phyloP scores from a whole-genome alignment of 2,329 filamentous ascomycete species.

The Hirsutella rhossiliensis region DNA sequence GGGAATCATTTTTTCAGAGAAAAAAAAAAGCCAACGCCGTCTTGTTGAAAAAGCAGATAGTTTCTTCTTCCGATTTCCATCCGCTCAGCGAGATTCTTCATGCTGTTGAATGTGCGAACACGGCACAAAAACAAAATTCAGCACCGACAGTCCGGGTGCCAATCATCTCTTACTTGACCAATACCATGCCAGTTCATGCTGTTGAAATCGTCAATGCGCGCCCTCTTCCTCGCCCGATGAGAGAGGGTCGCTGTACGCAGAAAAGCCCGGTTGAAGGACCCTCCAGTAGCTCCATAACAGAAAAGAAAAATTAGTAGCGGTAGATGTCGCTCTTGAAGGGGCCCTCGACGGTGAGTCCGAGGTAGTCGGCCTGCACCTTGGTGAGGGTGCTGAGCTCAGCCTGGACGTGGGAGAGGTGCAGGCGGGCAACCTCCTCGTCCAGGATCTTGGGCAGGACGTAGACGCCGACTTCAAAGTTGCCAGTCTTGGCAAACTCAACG shows the following conservation, averaged over 20 bases:
- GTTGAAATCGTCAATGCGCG: too few species aligned
- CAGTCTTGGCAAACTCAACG: conserved; percentile 85
- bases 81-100: conserved; percentile 19
- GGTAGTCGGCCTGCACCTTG: conserved; percentile 84
- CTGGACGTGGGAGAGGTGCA: conserved; percentile 89
- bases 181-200: too few species aligned
- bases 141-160: too few species aligned
- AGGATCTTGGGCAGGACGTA: conserved; percentile 96
- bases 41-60: conserved; percentile 28
- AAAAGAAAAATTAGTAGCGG: conserved; percentile 29
- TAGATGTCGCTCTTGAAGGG: conserved; percentile 89
- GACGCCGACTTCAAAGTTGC: conserved; percentile 84
- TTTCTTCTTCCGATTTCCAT: conserved; percentile 20
- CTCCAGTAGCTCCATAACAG: conserved; percentile 24
- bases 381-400: conserved; percentile 84
- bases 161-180: too few species aligned
- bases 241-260: too few species aligned
- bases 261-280: neutral
- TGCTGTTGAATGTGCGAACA: conserved; percentile 21
- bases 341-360: conserved; percentile 72
- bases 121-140: neutral
- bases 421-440: conserved; percentile 93
- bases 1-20: conserved; percentile 18
- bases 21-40: conserved; percentile 24
- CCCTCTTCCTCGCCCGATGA: too few species aligned